Conservation (phyloP, 495 filamentous ascomycete species). For the Podospora australis region DNA sequence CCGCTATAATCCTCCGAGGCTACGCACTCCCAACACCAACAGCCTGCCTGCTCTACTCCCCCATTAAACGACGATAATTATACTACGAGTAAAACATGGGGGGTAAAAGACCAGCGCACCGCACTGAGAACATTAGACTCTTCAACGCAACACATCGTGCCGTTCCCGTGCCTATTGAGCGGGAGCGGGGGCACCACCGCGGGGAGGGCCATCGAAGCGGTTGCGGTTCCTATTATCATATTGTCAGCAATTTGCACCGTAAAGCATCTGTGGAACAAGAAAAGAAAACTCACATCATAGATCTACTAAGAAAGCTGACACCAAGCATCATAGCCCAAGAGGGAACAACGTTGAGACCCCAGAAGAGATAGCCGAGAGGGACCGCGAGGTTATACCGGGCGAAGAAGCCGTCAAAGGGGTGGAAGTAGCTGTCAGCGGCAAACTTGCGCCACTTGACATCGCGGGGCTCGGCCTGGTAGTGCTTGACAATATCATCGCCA, state of each 20-base stretch:
- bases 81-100: no score
- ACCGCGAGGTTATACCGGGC: constrained; percentile 57
- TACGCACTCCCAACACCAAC: no score
- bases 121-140: no score
- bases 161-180: no score
- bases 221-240: constrained; percentile 24
- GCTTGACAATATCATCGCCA: constrained; percentile 52
- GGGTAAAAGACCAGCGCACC: no score
- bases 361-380: constrained; percentile 67
- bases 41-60: no score
- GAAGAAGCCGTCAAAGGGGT: constrained; percentile 72
- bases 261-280: background rate
- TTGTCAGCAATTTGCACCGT: constrained; percentile 18
- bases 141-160: no score
- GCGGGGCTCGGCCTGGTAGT: constrained; percentile 60
- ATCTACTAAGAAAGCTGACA: constrained; percentile 73
- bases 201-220: constrained; percentile 20
- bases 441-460: constrained; percentile 32
- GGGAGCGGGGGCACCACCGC: constrained; percentile 14
- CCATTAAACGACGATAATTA: no score
- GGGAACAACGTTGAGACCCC: constrained; percentile 54
- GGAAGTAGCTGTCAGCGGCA: constrained; percentile 64
- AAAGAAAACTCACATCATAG: constrained; percentile 68
- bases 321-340: constrained; percentile 68
- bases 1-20: no score